Evolutionary conservation across 257 asterid genomes (phyloP).

Genomic region (Gentiana straminea): DNA sequence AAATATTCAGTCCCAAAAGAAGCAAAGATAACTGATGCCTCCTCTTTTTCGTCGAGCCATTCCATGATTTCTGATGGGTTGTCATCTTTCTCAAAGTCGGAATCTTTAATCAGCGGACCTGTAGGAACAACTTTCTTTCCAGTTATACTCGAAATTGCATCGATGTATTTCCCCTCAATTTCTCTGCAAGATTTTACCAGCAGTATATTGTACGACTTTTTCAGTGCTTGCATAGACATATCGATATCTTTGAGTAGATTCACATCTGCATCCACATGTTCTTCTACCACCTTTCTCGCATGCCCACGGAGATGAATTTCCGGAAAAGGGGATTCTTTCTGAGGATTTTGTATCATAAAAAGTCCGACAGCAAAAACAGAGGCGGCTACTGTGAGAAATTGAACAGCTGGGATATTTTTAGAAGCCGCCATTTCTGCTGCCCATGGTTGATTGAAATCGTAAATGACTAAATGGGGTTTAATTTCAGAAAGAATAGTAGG

Average conservation of each 20-base stretch:
- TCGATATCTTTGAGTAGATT: conserved; percentile 10
- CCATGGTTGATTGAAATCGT: too few species aligned
- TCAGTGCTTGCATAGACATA: conserved; percentile 17
- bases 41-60: conserved; percentile 40
- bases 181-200: conserved; percentile 35
- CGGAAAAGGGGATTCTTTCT: not conserved
- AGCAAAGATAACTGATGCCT: conserved; percentile 36
- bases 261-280: not conserved
- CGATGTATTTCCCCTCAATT: conserved; percentile 49
- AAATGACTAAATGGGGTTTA: too few species aligned
- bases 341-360: conserved; percentile 25
- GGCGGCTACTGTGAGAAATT: too few species aligned
- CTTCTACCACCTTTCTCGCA: not conserved
- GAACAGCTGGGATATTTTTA: too few species aligned
- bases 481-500: too few species aligned
- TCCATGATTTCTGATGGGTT: conserved; percentile 14
- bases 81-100: conserved; percentile 5
- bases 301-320: not conserved
- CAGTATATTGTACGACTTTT: conserved; percentile 25
- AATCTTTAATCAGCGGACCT: conserved; percentile 35
- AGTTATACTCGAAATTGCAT: conserved; percentile 14
- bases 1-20: conserved; percentile 57
- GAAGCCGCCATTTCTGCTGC: too few species aligned
- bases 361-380: conserved; percentile 18
- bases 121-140: conserved; percentile 34